Conservation (phyloP, 192 early-diverging fungal species). For the Radiomyces spectabilis region DNA sequence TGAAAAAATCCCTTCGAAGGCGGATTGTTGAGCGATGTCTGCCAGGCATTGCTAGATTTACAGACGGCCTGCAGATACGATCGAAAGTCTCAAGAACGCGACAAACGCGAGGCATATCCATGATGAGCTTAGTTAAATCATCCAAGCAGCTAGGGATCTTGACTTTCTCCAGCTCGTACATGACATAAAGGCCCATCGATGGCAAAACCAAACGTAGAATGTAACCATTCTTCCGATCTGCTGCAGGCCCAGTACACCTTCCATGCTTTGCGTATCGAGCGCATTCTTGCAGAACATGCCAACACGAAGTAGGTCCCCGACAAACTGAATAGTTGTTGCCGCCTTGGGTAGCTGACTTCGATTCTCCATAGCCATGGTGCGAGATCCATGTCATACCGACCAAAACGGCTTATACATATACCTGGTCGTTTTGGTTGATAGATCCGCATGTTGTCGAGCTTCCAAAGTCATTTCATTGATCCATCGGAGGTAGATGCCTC, state of each 20-base stretch:
- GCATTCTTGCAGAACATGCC: background rate
- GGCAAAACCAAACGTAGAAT: constrained; percentile 11
- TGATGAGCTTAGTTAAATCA: constrained; percentile 7
- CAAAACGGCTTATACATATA: constrained; percentile 3
- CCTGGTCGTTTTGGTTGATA: constrained; percentile 3
- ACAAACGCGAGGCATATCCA: constrained; percentile 1
- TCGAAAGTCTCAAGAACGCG: constrained; percentile 7
- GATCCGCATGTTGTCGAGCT: constrained; percentile 1
- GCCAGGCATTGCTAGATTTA: no score
- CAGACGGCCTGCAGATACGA: no score
- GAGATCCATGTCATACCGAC: constrained; percentile 2
- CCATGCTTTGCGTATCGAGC: background rate
- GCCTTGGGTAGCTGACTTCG: constrained; percentile 4
- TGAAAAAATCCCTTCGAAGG: no score
- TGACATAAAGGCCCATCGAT: constrained; percentile 4
- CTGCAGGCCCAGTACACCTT: background rate
- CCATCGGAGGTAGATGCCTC: constrained; percentile 10
- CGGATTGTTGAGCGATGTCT: no score
- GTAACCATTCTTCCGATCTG: background rate
- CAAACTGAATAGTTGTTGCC: background rate
- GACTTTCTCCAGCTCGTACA: constrained; percentile 4
- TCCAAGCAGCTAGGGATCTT: constrained; percentile 2
- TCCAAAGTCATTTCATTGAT: constrained; percentile 9
- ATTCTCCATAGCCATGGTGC: constrained; percentile 12
- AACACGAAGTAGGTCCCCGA: background rate